These are phyloP conservation scores for Pleurotus ostreatus DNA, from an alignment of 768 basidiomycete genomes.

Conservation along the genomic window DNA sequence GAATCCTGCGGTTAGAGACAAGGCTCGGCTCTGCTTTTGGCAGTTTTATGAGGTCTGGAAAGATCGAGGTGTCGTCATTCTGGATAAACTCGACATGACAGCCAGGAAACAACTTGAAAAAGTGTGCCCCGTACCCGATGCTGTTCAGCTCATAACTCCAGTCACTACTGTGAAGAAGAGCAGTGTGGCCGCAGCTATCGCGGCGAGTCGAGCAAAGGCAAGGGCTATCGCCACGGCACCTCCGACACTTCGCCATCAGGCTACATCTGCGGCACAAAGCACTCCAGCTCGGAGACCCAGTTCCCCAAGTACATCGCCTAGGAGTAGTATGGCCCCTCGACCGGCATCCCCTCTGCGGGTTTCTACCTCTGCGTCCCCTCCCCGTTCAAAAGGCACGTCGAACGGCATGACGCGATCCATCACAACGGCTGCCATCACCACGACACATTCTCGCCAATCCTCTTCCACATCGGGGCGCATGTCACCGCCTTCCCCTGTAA, in stretches of 20 bases:
- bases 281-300: slow-evolving; percentile 41
- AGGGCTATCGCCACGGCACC: slow-evolving; percentile 81
- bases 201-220: slow-evolving; percentile 86
- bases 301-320: slow-evolving; percentile 39
- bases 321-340: slow-evolving; percentile 28
- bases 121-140: slow-evolving; percentile 63
- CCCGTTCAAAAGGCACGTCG: slow-evolving; percentile 38
- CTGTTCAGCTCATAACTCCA: slow-evolving; percentile 34
- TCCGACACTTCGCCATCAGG: slow-evolving; percentile 76
- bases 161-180: slow-evolving; percentile 72
- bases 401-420: slow-evolving; percentile 40
- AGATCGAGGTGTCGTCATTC: slow-evolving; percentile 56
- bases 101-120: slow-evolving; percentile 86
- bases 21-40: slow-evolving; percentile 76
- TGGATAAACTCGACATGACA: slow-evolving; percentile 62
- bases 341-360: slow-evolving; percentile 45
- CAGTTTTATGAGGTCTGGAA: slow-evolving; percentile 72
- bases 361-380: slow-evolving; percentile 44
- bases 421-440: slow-evolving; percentile 26
- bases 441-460: slow-evolving; percentile 35
- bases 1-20: slow-evolving; percentile 76
- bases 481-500: slow-evolving; percentile 39
- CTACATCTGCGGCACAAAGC: slow-evolving; percentile 49
- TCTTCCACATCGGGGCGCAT: slow-evolving; percentile 32
- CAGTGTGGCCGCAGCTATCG: slow-evolving; percentile 82